Conservation (phyloP, 2,329 filamentous ascomycete species). For the Scorias spongiosa region DNA sequence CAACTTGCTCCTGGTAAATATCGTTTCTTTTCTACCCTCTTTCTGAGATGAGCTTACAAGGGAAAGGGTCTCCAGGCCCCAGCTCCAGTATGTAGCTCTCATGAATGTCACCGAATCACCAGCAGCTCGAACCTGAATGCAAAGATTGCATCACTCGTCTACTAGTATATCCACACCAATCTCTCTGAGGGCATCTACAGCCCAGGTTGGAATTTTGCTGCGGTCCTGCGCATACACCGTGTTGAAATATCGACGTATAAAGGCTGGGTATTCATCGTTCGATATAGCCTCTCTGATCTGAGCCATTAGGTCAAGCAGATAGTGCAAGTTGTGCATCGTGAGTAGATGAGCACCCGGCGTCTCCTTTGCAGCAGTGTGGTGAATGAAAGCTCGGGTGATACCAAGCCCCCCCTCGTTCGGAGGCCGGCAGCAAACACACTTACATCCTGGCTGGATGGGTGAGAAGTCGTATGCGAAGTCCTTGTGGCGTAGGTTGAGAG, state of each 20-base stretch:
- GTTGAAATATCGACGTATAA: slow-evolving; percentile 63
- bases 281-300: slow-evolving; percentile 50
- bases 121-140: no score
- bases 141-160: no score
- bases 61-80: no score
- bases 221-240: slow-evolving; percentile 51
- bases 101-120: no score
- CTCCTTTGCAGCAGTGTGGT: slow-evolving; percentile 87
- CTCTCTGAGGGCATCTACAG: slow-evolving; percentile 56
- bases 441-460: slow-evolving; percentile 70
- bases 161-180: slow-evolving; percentile 60
- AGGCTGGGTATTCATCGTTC: slow-evolving; percentile 64
- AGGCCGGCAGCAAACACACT: slow-evolving; percentile 60
- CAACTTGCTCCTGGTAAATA: no score
- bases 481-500: slow-evolving; percentile 71
- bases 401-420: slow-evolving; percentile 53
- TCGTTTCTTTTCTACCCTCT: no score
- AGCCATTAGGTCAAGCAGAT: slow-evolving; percentile 73
- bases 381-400: slow-evolving; percentile 75
- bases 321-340: slow-evolving; percentile 92
- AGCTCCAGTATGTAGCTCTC: no score
- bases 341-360: slow-evolving; percentile 76
- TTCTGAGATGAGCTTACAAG: no score
- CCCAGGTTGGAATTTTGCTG: slow-evolving; percentile 65
- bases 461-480: slow-evolving; percentile 65